Conservation (phyloP, 2,329 filamentous ascomycete species). For the Chrysoporthe cubensis region DNA sequence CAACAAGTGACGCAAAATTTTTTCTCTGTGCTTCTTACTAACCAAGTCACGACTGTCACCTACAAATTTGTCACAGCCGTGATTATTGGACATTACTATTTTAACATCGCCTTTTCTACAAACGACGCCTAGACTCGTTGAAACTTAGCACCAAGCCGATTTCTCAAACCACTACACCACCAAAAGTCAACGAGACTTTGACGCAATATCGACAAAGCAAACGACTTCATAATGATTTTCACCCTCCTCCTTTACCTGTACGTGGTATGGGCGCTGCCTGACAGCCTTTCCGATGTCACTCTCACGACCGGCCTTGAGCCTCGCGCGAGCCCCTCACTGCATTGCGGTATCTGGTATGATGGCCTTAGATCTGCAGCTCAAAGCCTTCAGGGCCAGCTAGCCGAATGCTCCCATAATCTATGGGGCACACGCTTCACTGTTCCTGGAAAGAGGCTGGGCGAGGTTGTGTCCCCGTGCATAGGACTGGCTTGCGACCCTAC, state of each 20-base stretch:
- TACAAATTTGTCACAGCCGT: too few relatives aligned
- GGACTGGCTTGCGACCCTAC: constrained; percentile 8
- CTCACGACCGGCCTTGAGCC: background rate
- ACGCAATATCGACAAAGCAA: background rate
- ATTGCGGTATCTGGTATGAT: background rate
- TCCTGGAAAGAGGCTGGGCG: background rate
- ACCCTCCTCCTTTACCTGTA: background rate
- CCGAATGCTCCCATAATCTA: background rate
- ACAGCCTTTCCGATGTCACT: background rate
- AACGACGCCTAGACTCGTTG: too few relatives aligned
- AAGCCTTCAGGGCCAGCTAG: background rate
- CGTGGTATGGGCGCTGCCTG: background rate
- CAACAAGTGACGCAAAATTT: too few relatives aligned
- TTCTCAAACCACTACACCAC: too few relatives aligned
- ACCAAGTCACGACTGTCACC: too few relatives aligned
- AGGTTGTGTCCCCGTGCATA: constrained; percentile 9
- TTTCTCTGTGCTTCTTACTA: too few relatives aligned
- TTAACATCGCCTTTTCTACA: too few relatives aligned
- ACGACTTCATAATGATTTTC: background rate
- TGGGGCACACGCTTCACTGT: background rate
- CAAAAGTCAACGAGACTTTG: background rate
- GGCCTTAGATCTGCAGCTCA: background rate
- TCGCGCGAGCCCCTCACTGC: background rate
- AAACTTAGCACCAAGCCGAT: too few relatives aligned
- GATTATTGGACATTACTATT: too few relatives aligned